Base-by-base conservation (phyloP, 345 rosid genomes). In the Aethionema arabicum region DNA sequence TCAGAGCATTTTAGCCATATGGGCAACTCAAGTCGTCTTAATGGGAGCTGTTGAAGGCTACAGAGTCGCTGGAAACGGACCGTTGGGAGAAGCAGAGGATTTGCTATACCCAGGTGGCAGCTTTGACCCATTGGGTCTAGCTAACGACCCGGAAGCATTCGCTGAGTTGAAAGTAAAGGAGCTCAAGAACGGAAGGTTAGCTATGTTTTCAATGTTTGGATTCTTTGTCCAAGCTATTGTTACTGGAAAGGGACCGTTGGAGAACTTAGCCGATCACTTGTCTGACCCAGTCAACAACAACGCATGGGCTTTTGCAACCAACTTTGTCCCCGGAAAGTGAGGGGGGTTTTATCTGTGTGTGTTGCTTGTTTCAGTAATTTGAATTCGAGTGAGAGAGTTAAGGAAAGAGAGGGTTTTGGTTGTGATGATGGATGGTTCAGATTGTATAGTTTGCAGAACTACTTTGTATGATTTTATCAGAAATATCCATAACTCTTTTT, bases 21-120 rank as follows among this genome's bases (percentile, higher is more conserved):
- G 89, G 93, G 93, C 93, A 1, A 50, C 61, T 51, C 89, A 88
- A n/a, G 95, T 83, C n/a, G 52, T 81, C 74, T 49, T 87, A 78
- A 88, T 85, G 93, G 93, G 91, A 1, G 89, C 91, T 0, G 88
- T 85, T 2, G 96, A 88, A 82, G 90, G 96, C 8, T 88, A 83
- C 83, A 73, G 92, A 32, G 62, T 82, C 40, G 93, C 90, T 0
- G 92, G 92, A 5, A 1, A 68, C 5, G 78, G 84, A 6, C 82
- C 80, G 0, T 74, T 82, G 21, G 79, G 82, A 4, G 77, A 81
- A 59, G 79, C 74, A 32, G 69, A 72, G 8, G 78, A 81, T 47
- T 74, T 81, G 49, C 38, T 75, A 3, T 76, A 74, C 74, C 82
- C 79, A 3, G 79, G 82, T 8, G 79, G 82, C n/a, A 76, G 77